Evolutionary conservation across 768 basidiomycete species (phyloP), one percentile per base, ranked within the genome.

Genomic region (Cyathus striatus): DNA sequence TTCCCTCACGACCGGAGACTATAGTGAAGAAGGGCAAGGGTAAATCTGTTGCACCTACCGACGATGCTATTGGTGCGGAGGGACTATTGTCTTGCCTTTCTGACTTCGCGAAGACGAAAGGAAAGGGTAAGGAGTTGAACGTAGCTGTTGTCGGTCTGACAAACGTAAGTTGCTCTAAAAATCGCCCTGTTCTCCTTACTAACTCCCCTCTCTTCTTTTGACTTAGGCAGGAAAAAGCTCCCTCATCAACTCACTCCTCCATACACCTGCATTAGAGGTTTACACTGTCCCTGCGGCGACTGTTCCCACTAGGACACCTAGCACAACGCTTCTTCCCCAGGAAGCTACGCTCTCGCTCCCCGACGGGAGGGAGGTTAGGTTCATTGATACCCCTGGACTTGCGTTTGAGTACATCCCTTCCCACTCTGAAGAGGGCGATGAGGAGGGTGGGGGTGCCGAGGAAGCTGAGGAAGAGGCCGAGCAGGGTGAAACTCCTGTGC

Each of bases 361-460:
- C 7, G 75, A 71, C 18, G 69, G 66, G 48, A 64, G 65, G 40
- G 24, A 22, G 7, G 68, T 92, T 49, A 75, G 76, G 24, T 53
- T 94, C 43, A 80, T 93, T 52, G 93, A 96, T 60, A 95, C 90
- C 0, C 93, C 93, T 23, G 93, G 93, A n/a, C 64, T 92, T 51
- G 70, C n/a, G n/a, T n/a, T n/a, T n/a, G n/a, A n/a, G n/a, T n/a
- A n/a, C n/a, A n/a, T n/a, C n/a, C n/a, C n/a, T n/a, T n/a, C n/a
- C n/a, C n/a, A n/a, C n/a, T n/a, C n/a, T n/a, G n/a, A n/a, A n/a
- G n/a, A n/a, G n/a, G n/a, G n/a, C n/a, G n/a, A n/a, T n/a, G n/a
- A n/a, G n/a, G n/a, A n/a, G n/a, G n/a, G n/a, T n/a, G n/a, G n/a
- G n/a, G n/a, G n/a, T n/a, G n/a, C 77, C 40, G 83, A 79, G 73